Evolutionary conservation across 2,329 filamentous ascomycete species (phyloP).

Genomic region (Fusarium albidum): DNA sequence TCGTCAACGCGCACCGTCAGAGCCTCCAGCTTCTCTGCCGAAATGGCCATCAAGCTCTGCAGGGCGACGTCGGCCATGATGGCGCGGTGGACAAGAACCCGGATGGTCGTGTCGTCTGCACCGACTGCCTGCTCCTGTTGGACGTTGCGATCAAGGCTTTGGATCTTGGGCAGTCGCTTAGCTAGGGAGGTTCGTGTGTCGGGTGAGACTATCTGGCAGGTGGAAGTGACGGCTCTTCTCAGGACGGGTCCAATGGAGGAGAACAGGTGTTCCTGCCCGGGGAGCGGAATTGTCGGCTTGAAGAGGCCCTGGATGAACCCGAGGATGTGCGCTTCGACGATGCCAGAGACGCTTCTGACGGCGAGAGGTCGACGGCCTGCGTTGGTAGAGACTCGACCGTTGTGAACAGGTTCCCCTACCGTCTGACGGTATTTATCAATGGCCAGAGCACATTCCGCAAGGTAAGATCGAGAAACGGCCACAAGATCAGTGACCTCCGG

Average conservation of each 20-base stretch:
- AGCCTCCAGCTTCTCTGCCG: conserved; percentile 4
- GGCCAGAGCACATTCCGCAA: conserved; percentile 7
- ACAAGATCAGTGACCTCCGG: conserved; percentile 14
- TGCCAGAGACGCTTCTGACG: neutral
- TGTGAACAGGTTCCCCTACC: neutral
- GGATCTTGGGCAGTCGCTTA: neutral
- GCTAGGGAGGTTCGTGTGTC: neutral
- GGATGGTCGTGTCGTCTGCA: conserved; percentile 6
- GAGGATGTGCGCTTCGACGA: neutral
- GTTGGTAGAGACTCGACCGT: neutral
- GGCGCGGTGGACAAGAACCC: conserved; percentile 23
- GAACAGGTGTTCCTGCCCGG: conserved; percentile 17
- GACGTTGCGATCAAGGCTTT: neutral
- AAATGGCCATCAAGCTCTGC: conserved; percentile 16
- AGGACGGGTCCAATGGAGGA: conserved; percentile 25
- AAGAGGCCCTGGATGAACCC: conserved; percentile 28
- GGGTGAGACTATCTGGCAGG: conserved; percentile 10
- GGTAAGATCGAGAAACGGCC: conserved; percentile 12
- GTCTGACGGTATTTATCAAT: conserved; percentile 10
- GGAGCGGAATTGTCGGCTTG: conserved; percentile 15
- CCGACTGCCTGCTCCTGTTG: no score
- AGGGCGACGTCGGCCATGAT: conserved; percentile 29
- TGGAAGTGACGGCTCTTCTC: conserved; percentile 1
- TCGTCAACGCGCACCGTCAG: conserved; percentile 11
- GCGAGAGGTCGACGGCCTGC: conserved; percentile 9